Conservation (phyloP, 345 rosid species). For the Aquilaria sinensis region DNA sequence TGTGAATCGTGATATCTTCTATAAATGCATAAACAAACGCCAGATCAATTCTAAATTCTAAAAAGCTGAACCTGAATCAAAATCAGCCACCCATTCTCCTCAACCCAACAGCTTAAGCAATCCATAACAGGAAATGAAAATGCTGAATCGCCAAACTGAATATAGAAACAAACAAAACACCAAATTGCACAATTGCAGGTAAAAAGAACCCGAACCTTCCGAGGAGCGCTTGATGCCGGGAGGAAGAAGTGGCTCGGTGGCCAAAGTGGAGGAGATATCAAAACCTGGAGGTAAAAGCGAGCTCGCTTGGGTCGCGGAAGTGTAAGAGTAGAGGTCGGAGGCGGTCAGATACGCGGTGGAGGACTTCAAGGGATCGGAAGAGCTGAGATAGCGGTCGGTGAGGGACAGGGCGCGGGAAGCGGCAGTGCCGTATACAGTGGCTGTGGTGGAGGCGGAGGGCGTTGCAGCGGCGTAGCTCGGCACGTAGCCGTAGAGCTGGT, state of each 20-base stretch:
- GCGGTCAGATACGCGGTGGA: constrained; percentile 8
- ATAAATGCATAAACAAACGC: neutral
- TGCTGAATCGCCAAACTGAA: neutral
- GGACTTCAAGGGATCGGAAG: constrained; percentile 7
- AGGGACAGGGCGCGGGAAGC: constrained; percentile 21
- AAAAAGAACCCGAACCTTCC: constrained; percentile 29
- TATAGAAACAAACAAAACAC: neutral
- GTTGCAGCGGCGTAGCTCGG: constrained; percentile 23
- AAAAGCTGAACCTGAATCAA: neutral
- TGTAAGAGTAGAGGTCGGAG: constrained; percentile 21
- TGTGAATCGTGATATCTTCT: too few species aligned
- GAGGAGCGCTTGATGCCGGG: constrained; percentile 53
- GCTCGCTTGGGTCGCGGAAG: constrained; percentile 20
- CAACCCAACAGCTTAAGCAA: neutral
- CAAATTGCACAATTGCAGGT: neutral
- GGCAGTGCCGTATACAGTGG: neutral
- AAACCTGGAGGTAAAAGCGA: constrained; percentile 34
- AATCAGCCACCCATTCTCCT: neutral
- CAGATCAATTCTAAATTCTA: neutral
- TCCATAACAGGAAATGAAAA: neutral
- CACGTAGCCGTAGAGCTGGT: constrained; percentile 35
- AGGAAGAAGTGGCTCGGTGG: constrained; percentile 33
- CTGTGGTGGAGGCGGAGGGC: constrained; percentile 20
- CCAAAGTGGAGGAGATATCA: constrained; percentile 27
- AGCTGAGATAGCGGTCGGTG: constrained; percentile 22